Percentiles rank a stretch among this genome's conserved stretches.
These are phyloP conservation scores for Citrus sinensis DNA, from an alignment of 345 rosid genomes.

Conservation along the genomic window DVS_A1.0 CM039163.1:46738001-46738500, in stretches of 20 bases:
- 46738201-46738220: background rate
- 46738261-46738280: background rate
- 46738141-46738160: conserved; percentile 25
- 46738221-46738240: background rate
- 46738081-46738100: no score
- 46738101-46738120: background rate
- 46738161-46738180: conserved; percentile 6
- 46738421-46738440: background rate
- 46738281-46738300: background rate
- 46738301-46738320: background rate
- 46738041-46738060: conserved; percentile 7
- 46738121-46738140: background rate
- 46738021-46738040: background rate
- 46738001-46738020: background rate
- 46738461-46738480: background rate
- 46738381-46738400: background rate
- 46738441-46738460: no score
- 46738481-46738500: background rate
- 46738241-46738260: background rate
- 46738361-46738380: background rate
- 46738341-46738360: conserved; percentile 1
- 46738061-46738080: background rate
- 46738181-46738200: background rate
- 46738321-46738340: background rate
- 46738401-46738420: background rate